Percentiles rank a stretch among this genome's conserved stretches.
These are phyloP conservation scores for Terana coerulea DNA, from an alignment of 768 basidiomycete genomes.

Conservation along the genomic window DNA sequence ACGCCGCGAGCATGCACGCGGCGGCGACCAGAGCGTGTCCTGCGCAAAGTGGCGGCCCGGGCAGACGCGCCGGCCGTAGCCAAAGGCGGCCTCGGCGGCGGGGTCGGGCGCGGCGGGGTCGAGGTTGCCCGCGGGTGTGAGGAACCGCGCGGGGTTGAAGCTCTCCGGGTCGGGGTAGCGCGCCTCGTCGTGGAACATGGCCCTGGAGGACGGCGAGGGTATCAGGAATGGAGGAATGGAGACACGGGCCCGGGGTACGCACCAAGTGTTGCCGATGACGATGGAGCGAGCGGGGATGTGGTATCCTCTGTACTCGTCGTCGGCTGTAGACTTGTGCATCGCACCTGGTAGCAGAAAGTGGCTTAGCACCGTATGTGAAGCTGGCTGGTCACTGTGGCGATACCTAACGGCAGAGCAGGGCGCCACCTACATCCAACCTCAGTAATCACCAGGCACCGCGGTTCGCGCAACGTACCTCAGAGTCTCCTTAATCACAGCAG, in stretches of 20 bases:
- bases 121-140: conserved; percentile 7
- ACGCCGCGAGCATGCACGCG: not conserved
- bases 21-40: not conserved
- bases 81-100: conserved; percentile 34
- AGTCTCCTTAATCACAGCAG: conserved; percentile 7
- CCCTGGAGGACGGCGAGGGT: conserved; percentile 10
- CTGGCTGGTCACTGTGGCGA: too few species aligned
- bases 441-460: too few species aligned
- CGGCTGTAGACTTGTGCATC: not conserved
- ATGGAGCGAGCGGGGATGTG: conserved; percentile 2
- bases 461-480: not conserved
- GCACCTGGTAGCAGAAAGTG: not conserved
- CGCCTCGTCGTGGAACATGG: conserved; percentile 19
- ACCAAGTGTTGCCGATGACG: conserved; percentile 5
- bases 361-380: not conserved
- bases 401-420: conserved; percentile 11
- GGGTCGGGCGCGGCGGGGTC: conserved; percentile 13
- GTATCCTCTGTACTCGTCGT: conserved; percentile 8
- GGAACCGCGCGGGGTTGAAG: conserved; percentile 24
- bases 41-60: conserved; percentile 50
- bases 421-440: too few species aligned
- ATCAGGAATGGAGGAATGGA: not conserved
- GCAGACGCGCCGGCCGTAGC: conserved; percentile 51
- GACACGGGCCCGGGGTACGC: not conserved
- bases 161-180: conserved; percentile 15